Evolutionary conservation across 78 protist species (phyloP), one percentile per base, ranked within the genome.

Genomic region (Polysphondylium violaceum): DNA sequence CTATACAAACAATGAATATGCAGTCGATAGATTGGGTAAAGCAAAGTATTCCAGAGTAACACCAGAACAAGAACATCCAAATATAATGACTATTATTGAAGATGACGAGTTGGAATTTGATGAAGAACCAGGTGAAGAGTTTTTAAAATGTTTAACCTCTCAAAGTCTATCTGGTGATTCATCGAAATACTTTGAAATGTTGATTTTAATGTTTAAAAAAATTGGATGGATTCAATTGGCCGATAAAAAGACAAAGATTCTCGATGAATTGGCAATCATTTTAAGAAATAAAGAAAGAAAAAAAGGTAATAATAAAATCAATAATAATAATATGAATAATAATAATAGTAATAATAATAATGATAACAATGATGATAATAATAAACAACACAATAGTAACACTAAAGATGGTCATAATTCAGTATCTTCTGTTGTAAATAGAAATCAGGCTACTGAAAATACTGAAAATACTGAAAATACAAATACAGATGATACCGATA

Each of bases 51-150:
- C 14, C 9, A 35, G 76, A 35, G 91, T 83, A 9, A 83, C 91
- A 69, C 91, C 91, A 6, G 64, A 77, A 14, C 91, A 63, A 67
- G 61, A 40, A 23, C 63, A 69, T 58, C 91, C 91, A 67, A 83
- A 83, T 14, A 83, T 83, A 31, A 1, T 38, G n/a, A 68, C 41
- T 40, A 63, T 83, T 12, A 14, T 83, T 6, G 91, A 83, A 19
- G 91, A 83, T 69, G 91, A 83, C 5, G 91, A 83, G 11, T 31
- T 83, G 2, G 91, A 83, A 36, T 83, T 83, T 59, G 91, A 83
- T 59, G 91, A 83, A 17, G 91, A 83, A n/a, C 91, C 77, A 41
- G 91, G 91, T 58, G 91, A 83, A 1, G 91, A 83, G n/a, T 6
- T 40, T 7, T 43, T 83, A 33, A 83, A 83, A 63, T 44, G 74